Base-by-base conservation (phyloP, 1,139 yeast species). In the Geotrichum candidum region DNA sequence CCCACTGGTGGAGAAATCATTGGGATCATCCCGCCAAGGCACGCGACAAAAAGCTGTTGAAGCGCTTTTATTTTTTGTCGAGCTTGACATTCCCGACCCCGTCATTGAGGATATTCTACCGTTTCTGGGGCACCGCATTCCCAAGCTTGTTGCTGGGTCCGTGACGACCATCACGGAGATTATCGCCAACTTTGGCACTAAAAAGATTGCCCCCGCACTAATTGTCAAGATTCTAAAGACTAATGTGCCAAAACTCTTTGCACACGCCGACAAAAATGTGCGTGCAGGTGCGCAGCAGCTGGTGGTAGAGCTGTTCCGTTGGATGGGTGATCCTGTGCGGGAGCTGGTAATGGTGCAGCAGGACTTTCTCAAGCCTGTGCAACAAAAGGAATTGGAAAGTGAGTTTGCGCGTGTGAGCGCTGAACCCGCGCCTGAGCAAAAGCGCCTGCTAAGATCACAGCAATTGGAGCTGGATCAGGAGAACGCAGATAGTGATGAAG, bases 201-300 rank as follows among this genome's bases (percentile, higher is more conserved):
- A 78, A 55, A 80, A 85, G 0, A 80, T 90, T 13, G 76, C 84
- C 27, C 88, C 94, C 0, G 82, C 84, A 67, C 77, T 82, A 1
- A 78, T 87, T 0, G 74, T 90, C 46, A 84, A 86, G 38, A 76
- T 75, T 2, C 46, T 41, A 3, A 41, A 41, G n/a, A 41, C 46
- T 2, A 18, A 41, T 41, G 76, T 94, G 48, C 84, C 90, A 1
- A 86, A 85, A 68, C 74, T 91, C 59, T 91, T 91, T 71, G 86
- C 84, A 2, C 97, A 92, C 72, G 91, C 96, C 1, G 99, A 95
- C 74, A 84, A 83, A 67, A 89, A 83, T 64, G 97, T 95, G 7
- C 82, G 99, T 70, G 84, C 86, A 1, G 96, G 90, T 70, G 84
- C 97, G 1, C 82, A 87, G 9, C 80, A 80, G 56, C 77, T 94